Conservation (phyloP, 2,329 filamentous ascomycete genomes). For the Epichloe baconii region DNA sequence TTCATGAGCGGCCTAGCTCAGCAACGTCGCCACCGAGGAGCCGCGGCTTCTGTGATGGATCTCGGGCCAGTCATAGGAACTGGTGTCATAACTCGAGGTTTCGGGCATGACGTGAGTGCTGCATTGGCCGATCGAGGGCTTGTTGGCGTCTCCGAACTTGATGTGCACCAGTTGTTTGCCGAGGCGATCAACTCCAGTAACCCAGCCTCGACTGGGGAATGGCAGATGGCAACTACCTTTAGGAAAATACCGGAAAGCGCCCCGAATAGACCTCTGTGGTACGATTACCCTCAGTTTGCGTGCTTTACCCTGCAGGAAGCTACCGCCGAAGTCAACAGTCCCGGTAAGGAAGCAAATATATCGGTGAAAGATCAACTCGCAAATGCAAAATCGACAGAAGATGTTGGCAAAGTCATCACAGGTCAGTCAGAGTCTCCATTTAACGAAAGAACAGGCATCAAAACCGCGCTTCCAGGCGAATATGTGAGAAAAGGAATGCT, state of each 20-base stretch:
- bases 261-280: background rate
- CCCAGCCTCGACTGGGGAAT: background rate
- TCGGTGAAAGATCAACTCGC: background rate
- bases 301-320: background rate
- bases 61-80: conserved; percentile 25
- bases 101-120: background rate
- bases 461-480: no score
- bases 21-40: conserved; percentile 22
- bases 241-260: background rate
- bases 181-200: conserved; percentile 12
- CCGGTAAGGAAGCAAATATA: background rate
- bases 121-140: background rate
- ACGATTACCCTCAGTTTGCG: background rate
- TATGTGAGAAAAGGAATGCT: background rate
- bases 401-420: background rate
- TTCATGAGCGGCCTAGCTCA: conserved; percentile 27
- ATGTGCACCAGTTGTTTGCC: conserved; percentile 19
- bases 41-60: conserved; percentile 24
- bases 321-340: background rate
- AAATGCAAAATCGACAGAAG: background rate
- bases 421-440: background rate
- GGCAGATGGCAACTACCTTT: background rate
- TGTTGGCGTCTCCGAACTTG: conserved; percentile 15
- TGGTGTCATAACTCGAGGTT: conserved; percentile 13
- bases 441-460: background rate